Base-by-base conservation (phyloP, 2,329 filamentous ascomycete species). In the Talaromyces amestolkiae region DNA sequence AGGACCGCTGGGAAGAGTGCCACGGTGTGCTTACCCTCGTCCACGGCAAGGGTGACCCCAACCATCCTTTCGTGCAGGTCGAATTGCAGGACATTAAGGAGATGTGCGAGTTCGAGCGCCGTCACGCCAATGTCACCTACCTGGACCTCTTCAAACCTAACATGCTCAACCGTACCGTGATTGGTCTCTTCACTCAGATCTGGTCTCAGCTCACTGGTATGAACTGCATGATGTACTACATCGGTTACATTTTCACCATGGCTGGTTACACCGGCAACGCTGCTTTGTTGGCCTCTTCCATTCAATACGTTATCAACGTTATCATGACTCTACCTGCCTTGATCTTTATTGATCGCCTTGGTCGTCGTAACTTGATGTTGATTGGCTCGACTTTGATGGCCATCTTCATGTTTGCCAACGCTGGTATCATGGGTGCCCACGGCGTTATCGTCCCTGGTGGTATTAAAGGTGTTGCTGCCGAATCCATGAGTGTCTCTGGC, bases 301-400 rank as follows among this genome's bases (percentile, higher is more conserved):
- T 91, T 68, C 87, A 91, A 72, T 91, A 91, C 74, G 83, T 93
- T 70, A 91, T 94, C 81, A 93, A 93, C 75, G 91, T 94, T 1
- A 67, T 88, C 61, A 91, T 92, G 87, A 94, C 91, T 0, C 75
- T 93, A 3, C 89, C 90, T 0, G 91, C 91, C 1, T 83, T 94
- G 27, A 77, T 93, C 65, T 93, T 82, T 80, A 85, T 93, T 71
- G 91, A 95, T 70, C 82, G 83, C 64, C 91, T 89, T 87, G 91
- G 91, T 56, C 90, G 91, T 68, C 90, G 90, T 49, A 81, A 81
- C 1, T 86, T 89, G 4, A 81, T 92, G 41, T 80, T 92, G n/a
- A 72, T 87, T 31, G 90, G 89, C 58, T 85, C 88, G 6, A 77
- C 84, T 27, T 78, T 90, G 56, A 91, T 92, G 89, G 74, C 74